phyloP scores from a whole-genome alignment of 345 rosid species.

The Balakata baccata region DNA sequence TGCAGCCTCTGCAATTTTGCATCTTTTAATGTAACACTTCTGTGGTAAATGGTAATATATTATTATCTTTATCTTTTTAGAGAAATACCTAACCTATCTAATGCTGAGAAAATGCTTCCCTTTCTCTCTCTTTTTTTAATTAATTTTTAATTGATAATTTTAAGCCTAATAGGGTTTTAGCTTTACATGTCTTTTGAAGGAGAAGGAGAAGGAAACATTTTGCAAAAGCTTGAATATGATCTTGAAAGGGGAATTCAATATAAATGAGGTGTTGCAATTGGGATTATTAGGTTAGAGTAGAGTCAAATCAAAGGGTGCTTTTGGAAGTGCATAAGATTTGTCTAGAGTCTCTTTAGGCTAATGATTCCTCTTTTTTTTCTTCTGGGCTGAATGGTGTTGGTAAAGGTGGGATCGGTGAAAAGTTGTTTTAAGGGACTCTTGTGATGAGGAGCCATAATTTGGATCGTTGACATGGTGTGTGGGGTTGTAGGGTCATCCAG shows the following conservation, averaged over 20 bases:
- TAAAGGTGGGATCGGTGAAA: slow-evolving; percentile 29
- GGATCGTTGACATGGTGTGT: slow-evolving; percentile 14
- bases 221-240: not conserved
- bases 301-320: slow-evolving; percentile 22
- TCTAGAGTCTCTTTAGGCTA: not conserved
- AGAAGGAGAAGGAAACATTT: not conserved
- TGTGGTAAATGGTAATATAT: not conserved
- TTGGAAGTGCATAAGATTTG: slow-evolving; percentile 2
- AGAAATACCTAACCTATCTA: slow-evolving; percentile 4
- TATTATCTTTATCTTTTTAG: not conserved
- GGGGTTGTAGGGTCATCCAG: slow-evolving; percentile 28
- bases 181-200: not conserved
- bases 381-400: slow-evolving; percentile 5
- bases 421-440: slow-evolving; percentile 20
- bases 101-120: slow-evolving; percentile 6
- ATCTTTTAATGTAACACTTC: slow-evolving; percentile 7
- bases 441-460: slow-evolving; percentile 24
- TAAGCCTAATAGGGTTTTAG: not conserved
- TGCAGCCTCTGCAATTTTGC: not conserved
- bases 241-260: not conserved
- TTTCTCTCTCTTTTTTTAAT: slow-evolving; percentile 1
- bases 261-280: not conserved
- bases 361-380: not conserved
- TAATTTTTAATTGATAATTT: not conserved
- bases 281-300: not conserved